Base-by-base conservation (phyloP, 768 basidiomycete genomes). In the Termitomyces sp. region DNA sequence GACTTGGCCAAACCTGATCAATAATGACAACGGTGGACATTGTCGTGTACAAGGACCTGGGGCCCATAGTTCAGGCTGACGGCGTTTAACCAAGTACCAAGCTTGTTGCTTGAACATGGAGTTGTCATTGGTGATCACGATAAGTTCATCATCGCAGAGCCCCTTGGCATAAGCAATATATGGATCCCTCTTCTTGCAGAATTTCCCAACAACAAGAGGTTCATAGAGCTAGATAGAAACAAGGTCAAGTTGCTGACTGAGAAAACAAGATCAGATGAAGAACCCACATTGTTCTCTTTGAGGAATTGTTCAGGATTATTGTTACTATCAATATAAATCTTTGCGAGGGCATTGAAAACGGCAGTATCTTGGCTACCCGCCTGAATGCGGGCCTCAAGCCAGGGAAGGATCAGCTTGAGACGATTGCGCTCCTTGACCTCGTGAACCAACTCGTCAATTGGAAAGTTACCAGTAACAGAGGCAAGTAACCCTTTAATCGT, bases 51-150 rank as follows among this genome's bases (percentile, higher is more conserved):
- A 52, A 99, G 86, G 33, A 99, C 97, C 72, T 98, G 94, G 1
- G n/a, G 89, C 85, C 97, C 97, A 99, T 29, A 99, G 84, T 57
- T 98, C 97, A 15, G 90, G 85, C 58, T 92, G 86, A 58, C 97
- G 91, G 63, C 97, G 88, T 73, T 95, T 97, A 66, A 98, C 91
- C 54, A 99, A 84, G 73, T 99, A 99, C 27, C 97, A 88, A 50
- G 97, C 92, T 72, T 98, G 97, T 65, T 99, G 96, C 74, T 98
- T 99, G 83, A 95, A 99, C 97, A 99, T 99, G 12, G 94, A 88
- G 76, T 99, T 99, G 61, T 96, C 95, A 67, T 98, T 98, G 45
- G 97, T 98, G 69, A 99, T 96, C 20, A 84, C 70, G 65, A 99
- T 95, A 56, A 99, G 82, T 71, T 99, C 97, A 5, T 98, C 94